Percentiles rank a stretch among this genome's conserved stretches.
Conservation (phyloP, 2,329 filamentous ascomycete species). For the Hysterium pulicare region DNA sequence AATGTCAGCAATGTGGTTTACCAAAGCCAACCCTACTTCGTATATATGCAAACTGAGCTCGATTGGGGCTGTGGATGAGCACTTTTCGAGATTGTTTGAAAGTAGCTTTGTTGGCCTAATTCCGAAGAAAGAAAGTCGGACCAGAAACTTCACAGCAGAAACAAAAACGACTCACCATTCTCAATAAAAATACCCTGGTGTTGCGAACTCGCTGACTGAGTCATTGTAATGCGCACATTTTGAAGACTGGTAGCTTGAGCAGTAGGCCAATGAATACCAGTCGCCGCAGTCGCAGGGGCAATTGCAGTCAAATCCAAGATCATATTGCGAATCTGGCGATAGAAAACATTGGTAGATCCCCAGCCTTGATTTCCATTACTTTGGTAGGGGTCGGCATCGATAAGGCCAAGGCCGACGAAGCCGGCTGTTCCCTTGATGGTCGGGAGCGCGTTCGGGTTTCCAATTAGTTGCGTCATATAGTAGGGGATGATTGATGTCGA, state of each 20-base stretch:
- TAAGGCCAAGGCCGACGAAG: conserved; percentile 55
- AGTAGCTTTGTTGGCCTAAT: too few relatives aligned
- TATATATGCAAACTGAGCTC: too few relatives aligned
- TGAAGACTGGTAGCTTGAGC: conserved; percentile 47
- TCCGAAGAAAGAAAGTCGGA: background rate
- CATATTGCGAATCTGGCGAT: conserved; percentile 56
- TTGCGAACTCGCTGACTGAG: conserved; percentile 41
- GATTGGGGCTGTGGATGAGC: too few relatives aligned
- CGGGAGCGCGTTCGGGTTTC: conserved; percentile 56
- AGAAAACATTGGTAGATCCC: conserved; percentile 61
- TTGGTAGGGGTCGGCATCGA: conserved; percentile 55
- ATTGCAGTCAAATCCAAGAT: conserved; percentile 55
- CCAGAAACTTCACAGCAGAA: background rate
- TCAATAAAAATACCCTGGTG: conserved; percentile 50
- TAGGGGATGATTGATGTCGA: conserved; percentile 57
- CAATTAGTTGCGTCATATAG: conserved; percentile 62
- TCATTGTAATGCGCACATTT: conserved; percentile 46
- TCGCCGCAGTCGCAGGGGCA: conserved; percentile 42
- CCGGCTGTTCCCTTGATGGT: conserved; percentile 52
- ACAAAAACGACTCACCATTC: conserved; percentile 22
- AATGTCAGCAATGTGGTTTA: background rate
- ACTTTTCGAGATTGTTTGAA: too few relatives aligned
- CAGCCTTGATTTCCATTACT: conserved; percentile 39
- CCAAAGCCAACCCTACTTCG: too few relatives aligned
- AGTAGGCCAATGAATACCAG: conserved; percentile 49